A percentile compares a stretch with the other conserved stretches of the same genome.
phyloP scores from a whole-genome alignment of 164 flowering plant genomes.

The Piper longum region DNA sequence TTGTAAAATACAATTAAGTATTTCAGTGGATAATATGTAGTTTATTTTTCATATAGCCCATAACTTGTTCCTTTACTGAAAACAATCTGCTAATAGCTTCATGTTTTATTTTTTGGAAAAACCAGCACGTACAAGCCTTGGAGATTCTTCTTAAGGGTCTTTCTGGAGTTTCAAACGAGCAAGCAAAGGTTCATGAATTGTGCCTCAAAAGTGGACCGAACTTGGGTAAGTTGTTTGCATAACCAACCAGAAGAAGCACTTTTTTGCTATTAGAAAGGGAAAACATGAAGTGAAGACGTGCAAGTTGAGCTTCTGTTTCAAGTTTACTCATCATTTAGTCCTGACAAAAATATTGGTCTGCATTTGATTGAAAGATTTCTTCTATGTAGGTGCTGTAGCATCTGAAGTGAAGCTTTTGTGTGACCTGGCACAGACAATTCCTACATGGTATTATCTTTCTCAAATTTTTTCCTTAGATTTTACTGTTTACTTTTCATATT shows the following conservation, averaged over 20 bases:
- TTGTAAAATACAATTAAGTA: too few relatives aligned
- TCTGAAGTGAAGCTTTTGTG: constrained; percentile 85
- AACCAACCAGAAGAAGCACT: not conserved
- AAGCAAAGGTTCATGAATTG: constrained; percentile 67
- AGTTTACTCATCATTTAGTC: too few relatives aligned
- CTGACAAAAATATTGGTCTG: too few relatives aligned
- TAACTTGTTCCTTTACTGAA: not conserved
- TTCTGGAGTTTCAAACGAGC: constrained; percentile 78
- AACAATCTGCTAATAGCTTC: not conserved
- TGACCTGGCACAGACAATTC: constrained; percentile 80
- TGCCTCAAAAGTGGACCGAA: constrained; percentile 79
- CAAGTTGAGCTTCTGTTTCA: not conserved
- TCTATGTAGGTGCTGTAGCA: constrained; percentile 43
- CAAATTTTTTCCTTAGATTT: not conserved
- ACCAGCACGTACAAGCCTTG: constrained; percentile 92
- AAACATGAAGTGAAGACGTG: too few relatives aligned
- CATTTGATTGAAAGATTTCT: not conserved
- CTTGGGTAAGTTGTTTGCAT: constrained; percentile 39
- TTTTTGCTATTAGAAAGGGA: not conserved
- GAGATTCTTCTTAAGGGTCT: constrained; percentile 95
- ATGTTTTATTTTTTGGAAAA: too few relatives aligned
- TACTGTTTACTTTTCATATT: not conserved
- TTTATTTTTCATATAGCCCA: too few relatives aligned
- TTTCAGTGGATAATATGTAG: too few relatives aligned
- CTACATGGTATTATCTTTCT: constrained; percentile 45